These are phyloP conservation scores for Pythium rishiriense DNA, from an alignment of 352 stramenopile species.

Conservation along the genomic window DNA sequence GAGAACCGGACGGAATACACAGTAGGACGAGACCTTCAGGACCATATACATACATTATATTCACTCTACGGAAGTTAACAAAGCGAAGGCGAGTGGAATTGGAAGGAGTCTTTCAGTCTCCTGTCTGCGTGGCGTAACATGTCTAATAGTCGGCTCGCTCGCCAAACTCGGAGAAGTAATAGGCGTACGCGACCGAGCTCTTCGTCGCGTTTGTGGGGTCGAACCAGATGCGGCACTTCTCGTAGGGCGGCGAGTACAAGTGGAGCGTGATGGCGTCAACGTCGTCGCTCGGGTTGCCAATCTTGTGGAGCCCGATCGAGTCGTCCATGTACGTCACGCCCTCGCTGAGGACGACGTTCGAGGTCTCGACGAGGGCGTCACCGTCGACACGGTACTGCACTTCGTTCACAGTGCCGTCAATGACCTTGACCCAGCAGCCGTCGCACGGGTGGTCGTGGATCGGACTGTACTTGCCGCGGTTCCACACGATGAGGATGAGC, in stretches of 20 bases:
- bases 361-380: conserved; percentile 52
- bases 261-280: conserved; percentile 92
- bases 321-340: conserved; percentile 92
- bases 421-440: conserved; percentile 90
- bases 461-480: conserved; percentile 82
- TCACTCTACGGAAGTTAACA: not conserved
- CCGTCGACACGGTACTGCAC: conserved; percentile 77
- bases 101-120: not conserved
- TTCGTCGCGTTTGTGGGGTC: conserved; percentile 54
- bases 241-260: conserved; percentile 91
- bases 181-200: conserved; percentile 61
- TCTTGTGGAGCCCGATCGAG: conserved; percentile 91
- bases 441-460: conserved; percentile 94
- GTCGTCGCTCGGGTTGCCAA: conserved; percentile 72
- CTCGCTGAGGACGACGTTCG: conserved; percentile 56
- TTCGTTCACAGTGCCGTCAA: conserved; percentile 88
- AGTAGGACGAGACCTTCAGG: not conserved
- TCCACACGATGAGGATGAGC: conserved; percentile 94
- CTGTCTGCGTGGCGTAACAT: not conserved
- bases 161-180: conserved; percentile 79
- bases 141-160: conserved; percentile 49
- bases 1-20: not conserved
- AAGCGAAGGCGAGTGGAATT: not conserved
- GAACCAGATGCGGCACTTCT: conserved; percentile 89
- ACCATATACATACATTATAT: conserved; percentile 10